Percentiles rank a stretch among this genome's conserved stretches.
Evolutionary conservation across 2,329 filamentous ascomycete genomes (phyloP).

Genomic region (Hymenoscyphus repandus): DNA sequence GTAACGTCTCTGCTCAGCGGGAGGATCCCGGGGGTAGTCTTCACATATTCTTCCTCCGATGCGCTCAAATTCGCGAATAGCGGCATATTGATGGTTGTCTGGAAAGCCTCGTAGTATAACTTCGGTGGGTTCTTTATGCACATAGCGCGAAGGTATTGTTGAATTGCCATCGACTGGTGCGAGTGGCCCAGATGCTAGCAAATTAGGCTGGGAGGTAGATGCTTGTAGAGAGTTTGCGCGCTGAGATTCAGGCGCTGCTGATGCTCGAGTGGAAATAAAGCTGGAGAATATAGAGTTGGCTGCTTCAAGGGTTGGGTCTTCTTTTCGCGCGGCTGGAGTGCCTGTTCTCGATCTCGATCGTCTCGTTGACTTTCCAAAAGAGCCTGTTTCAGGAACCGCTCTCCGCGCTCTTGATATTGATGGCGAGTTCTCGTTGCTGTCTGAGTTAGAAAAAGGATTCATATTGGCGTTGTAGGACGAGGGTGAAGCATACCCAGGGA

Average conservation of each 20-base stretch:
- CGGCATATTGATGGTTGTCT: conserved; percentile 69
- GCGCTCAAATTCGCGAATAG: conserved; percentile 81
- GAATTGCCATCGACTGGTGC: conserved; percentile 24
- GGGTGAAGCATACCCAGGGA: conserved; percentile 48
- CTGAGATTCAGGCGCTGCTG: conserved; percentile 28
- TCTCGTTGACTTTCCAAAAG: conserved; percentile 62
- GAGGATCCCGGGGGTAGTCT: conserved; percentile 86
- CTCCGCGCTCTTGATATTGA: conserved; percentile 45
- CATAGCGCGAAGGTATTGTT: conserved; percentile 22
- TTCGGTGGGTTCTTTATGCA: conserved; percentile 60
- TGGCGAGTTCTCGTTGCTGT: conserved; percentile 48
- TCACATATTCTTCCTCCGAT: conserved; percentile 85
- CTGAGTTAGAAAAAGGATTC: conserved; percentile 12
- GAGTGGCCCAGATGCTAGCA: conserved; percentile 32
- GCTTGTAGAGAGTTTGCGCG: conserved; percentile 28
- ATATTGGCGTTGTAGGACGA: conserved; percentile 3
- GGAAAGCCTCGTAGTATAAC: conserved; percentile 81
- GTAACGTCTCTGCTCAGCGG: conserved; percentile 63
- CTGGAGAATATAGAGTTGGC: conserved; percentile 58
- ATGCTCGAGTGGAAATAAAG: conserved; percentile 44
- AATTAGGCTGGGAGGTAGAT: conserved; percentile 31
- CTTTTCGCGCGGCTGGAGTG: conserved; percentile 44
- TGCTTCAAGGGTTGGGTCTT: conserved; percentile 57
- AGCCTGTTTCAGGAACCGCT: conserved; percentile 54
- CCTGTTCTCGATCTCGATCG: conserved; percentile 58